Conservation (phyloP, 805 yeast species). For the Candida jianshihensis region DNA sequence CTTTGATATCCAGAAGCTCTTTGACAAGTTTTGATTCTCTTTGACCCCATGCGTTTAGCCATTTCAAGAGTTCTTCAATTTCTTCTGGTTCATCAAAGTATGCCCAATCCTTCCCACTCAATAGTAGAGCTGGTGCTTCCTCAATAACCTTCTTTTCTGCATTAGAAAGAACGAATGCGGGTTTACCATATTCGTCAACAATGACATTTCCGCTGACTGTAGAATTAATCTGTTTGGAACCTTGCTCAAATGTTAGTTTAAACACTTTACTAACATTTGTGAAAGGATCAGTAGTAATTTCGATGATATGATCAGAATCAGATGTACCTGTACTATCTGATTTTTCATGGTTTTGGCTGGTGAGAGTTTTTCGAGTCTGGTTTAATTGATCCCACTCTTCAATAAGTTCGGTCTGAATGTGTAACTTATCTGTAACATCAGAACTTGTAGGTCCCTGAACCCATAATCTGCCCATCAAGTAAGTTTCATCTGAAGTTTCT, state of each 20-base stretch:
- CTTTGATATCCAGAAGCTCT: slow-evolving; percentile 49
- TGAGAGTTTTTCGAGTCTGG: no score
- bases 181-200: slow-evolving; percentile 32
- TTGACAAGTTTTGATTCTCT: slow-evolving; percentile 62
- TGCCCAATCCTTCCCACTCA: slow-evolving; percentile 53
- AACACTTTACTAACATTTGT: slow-evolving; percentile 18
- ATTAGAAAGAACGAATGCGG: slow-evolving; percentile 13
- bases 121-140: slow-evolving; percentile 29
- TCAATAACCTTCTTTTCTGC: slow-evolving; percentile 59
- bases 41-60: slow-evolving; percentile 72
- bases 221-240: slow-evolving; percentile 51
- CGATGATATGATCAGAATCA: slow-evolving; percentile 20
- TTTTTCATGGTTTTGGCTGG: no score
- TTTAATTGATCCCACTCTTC: slow-evolving; percentile 21
- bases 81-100: slow-evolving; percentile 58
- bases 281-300: no score
- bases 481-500: slow-evolving; percentile 45
- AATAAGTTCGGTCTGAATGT: slow-evolving; percentile 22
- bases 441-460: slow-evolving; percentile 77
- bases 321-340: slow-evolving; percentile 3
- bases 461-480: slow-evolving; percentile 81
- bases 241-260: slow-evolving; percentile 22
- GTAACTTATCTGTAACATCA: slow-evolving; percentile 30
- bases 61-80: slow-evolving; percentile 45
- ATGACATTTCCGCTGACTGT: slow-evolving; percentile 31